Evolutionary conservation across 1,139 yeast species (phyloP), one percentile per base, ranked within the genome.

Genomic region (Wickerhamomyces sp.): DNA sequence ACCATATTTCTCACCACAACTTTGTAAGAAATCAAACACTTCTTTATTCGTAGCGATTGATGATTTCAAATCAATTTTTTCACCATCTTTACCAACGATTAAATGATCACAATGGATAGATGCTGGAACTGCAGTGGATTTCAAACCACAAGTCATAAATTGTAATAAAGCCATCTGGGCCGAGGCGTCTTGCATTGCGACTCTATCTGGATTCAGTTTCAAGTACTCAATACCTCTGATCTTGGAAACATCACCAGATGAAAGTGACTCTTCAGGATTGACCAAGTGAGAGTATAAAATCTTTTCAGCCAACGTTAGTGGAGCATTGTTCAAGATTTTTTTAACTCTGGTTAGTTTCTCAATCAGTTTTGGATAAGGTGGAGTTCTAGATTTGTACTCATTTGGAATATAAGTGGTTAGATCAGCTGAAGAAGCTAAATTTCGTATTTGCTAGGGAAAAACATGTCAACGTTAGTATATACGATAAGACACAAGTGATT

Each of bases 121-220:
- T 9, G 84, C 96, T 4, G 98, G 98, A 3, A 89, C 96, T 0
- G 84, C 83, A 7, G 96, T 86, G 22, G 78, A 67, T 31, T 76
- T 58, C 78, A 89, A 77, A 15, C 96, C 96, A 52, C 96, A 85
- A 21, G 97, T 87, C 94, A 91, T 89, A 62, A 91, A 91, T 64
- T 91, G 98, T 46, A 91, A 67, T 45, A 91, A 68, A 3, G 98
- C 98, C 85, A 89, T 91, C 64, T 91, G 98, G 2, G 98, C 98
- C 17, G 95, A 84, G 2, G 98, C 98, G 66, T 91, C 98, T 67
- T 91, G 98, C 96, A 89, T 89, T 18, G 98, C 98, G 16, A 91
- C 98, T 54, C 98, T 75, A 59, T 91, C 98, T n/a, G 98, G 98
- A 56, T 80, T 75, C 51, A 91, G 71, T 67, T 91, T 91, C 57